These are phyloP conservation scores for Gyrodon lividus DNA, from an alignment of 768 basidiomycete species.

Conservation along the genomic window DNA sequence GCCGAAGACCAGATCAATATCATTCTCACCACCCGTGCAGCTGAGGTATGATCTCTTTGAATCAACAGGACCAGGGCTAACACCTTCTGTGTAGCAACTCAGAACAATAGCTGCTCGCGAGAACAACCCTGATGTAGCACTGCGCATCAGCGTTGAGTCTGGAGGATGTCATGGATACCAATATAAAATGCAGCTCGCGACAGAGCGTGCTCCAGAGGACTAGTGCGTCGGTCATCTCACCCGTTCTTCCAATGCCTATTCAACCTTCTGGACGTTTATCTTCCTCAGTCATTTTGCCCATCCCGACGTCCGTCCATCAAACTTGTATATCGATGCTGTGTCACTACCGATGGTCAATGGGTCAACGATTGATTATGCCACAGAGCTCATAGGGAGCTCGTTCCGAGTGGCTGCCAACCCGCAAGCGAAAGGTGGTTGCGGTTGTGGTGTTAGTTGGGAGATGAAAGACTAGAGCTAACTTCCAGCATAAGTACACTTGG, in stretches of 20 bases:
- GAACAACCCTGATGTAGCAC: conserved; percentile 59
- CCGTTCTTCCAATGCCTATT: not conserved
- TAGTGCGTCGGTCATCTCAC: conserved; percentile 57
- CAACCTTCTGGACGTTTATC: not conserved
- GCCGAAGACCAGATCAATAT: conserved; percentile 53
- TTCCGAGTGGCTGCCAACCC: conserved; percentile 87
- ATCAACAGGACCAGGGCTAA: conserved; percentile 3
- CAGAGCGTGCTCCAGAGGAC: conserved; percentile 63
- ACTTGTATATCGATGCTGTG: conserved; percentile 81
- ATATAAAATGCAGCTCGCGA: conserved; percentile 86
- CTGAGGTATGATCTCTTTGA: conserved; percentile 50
- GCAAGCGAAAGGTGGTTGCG: conserved; percentile 89
- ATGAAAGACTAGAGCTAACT: conserved; percentile 45
- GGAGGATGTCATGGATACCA: conserved; percentile 98
- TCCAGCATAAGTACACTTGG: not conserved
- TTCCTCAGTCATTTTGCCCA: conserved; percentile 64
- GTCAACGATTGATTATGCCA: conserved; percentile 85
- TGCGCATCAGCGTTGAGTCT: conserved; percentile 84
- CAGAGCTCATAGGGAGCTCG: conserved; percentile 91
- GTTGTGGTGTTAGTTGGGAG: conserved; percentile 97
- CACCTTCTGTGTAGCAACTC: conserved; percentile 63
- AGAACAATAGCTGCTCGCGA: conserved; percentile 64
- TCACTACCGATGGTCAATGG: conserved; percentile 86
- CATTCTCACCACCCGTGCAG: conserved; percentile 69
- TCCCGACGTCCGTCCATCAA: conserved; percentile 67